A percentile compares a stretch with the other conserved stretches of the same genome.
These are phyloP conservation scores for Trichoderma atrobrunneum DNA, from an alignment of 2,329 filamentous ascomycete genomes.

Conservation along the genomic window DNA sequence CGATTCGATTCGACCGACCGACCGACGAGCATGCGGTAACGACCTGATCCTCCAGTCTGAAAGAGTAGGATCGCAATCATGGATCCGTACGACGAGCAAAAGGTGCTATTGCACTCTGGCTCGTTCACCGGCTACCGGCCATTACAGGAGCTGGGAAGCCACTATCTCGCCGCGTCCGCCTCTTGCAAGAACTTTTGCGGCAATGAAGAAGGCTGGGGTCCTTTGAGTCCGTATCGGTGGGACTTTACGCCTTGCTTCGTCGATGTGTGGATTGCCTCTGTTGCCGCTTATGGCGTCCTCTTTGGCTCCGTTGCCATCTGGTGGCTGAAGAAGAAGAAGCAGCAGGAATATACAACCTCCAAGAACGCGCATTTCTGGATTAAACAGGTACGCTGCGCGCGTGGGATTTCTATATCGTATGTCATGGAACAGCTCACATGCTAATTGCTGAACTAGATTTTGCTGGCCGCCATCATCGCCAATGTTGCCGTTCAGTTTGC, in stretches of 20 bases:
- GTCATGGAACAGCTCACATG: neutral
- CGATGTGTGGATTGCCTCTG: constrained; percentile 79
- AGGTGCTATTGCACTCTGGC: constrained; percentile 53
- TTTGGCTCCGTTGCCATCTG: constrained; percentile 74
- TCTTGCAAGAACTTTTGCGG: constrained; percentile 69
- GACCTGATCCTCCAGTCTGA: neutral
- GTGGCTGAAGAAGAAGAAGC: constrained; percentile 71
- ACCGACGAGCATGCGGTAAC: constrained; percentile 23
- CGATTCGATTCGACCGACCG: constrained; percentile 20
- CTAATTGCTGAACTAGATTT: constrained; percentile 34
- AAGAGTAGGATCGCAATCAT: constrained; percentile 26
- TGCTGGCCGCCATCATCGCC: constrained; percentile 66
- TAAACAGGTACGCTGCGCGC: constrained; percentile 65
- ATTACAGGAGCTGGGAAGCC: constrained; percentile 49
- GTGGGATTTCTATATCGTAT: neutral
- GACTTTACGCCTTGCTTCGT: constrained; percentile 98
- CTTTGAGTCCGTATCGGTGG: constrained; percentile 79
- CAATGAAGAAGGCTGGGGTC: constrained; percentile 93
- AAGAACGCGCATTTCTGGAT: constrained; percentile 92
- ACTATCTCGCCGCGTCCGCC: constrained; percentile 57
- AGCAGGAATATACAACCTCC: constrained; percentile 60
- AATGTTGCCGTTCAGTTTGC: constrained; percentile 69
- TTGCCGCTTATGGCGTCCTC: constrained; percentile 76
- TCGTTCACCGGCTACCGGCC: constrained; percentile 60
- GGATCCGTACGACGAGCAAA: constrained; percentile 39